Base-by-base conservation (phyloP, 306 rosid genomes). In the Astragalus membranaceus region DNA sequence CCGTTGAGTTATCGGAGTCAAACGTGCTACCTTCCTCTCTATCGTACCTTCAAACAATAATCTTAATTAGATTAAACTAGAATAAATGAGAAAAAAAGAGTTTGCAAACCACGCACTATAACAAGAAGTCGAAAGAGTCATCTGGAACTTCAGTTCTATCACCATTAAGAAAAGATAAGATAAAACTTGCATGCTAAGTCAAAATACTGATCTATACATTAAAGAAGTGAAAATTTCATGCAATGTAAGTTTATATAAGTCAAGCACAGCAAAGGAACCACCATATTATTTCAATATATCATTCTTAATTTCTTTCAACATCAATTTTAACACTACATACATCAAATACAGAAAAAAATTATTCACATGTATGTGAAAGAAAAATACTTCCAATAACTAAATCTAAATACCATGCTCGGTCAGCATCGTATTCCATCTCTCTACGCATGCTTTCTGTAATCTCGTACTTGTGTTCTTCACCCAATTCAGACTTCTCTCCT, bases 11-110 rank as follows among this genome's bases (percentile, higher is more conserved):
- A 79, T 94, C 98, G 0, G 87, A 66, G 73, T 94, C 97, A 57
- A 72, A 90, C 90, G 96, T 82, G 75, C 85, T 90, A 47, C 97
- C 98, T 81, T 94, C 98, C 80, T 94, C 98, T 81, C 95, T 87
- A 79, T 94, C 98, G 71, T 94, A 94, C 98, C 98, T 94, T 68
- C 72, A 67, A 63, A 53, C 14, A 52, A 73, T 61, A 44, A 64
- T 47, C 12, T 42, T 67, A 67, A 75, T 77, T 63, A 77, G 54
- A 43, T 35, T 58, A 55, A 73, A 58, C 13, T 69, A 63, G 15
- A 78, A 56, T 20, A 51, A 67, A 55, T 55, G 3, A 37, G 2
- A 29, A 47, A 57, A 55, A 41, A 49, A 4, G 23, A 56, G 8
- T 33, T 62, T 5, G 56, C 20, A 54, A 26, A 78, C 5, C 13